phyloP scores from a whole-genome alignment of 306 rosid species.

The Medicago truncatula region MtrunA17r5.0-ANR NC_053043.1:31449001-31449500 shows the following conservation, averaged over 20 bases:
- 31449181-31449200: constrained; percentile 17
- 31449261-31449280: constrained; percentile 50
- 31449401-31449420: too few species aligned
- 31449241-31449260: constrained; percentile 45
- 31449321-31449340: constrained; percentile 56
- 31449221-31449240: constrained; percentile 39
- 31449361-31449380: constrained; percentile 27
- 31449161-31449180: constrained; percentile 34
- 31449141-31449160: constrained; percentile 6
- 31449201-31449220: constrained; percentile 12
- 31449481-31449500: too few species aligned
- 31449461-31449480: too few species aligned
- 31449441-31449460: too few species aligned
- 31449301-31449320: constrained; percentile 59
- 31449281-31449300: constrained; percentile 58
- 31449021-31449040: too few species aligned
- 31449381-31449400: too few species aligned
- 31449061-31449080: not conserved
- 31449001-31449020: too few species aligned
- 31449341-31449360: constrained; percentile 45
- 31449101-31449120: not conserved
- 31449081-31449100: not conserved
- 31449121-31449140: not conserved
- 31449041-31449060: too few species aligned
- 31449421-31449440: too few species aligned